These are phyloP conservation scores for Mycena citricolor DNA, from an alignment of 1,284 basidiomycete genomes.

Conservation along the genomic window DNA sequence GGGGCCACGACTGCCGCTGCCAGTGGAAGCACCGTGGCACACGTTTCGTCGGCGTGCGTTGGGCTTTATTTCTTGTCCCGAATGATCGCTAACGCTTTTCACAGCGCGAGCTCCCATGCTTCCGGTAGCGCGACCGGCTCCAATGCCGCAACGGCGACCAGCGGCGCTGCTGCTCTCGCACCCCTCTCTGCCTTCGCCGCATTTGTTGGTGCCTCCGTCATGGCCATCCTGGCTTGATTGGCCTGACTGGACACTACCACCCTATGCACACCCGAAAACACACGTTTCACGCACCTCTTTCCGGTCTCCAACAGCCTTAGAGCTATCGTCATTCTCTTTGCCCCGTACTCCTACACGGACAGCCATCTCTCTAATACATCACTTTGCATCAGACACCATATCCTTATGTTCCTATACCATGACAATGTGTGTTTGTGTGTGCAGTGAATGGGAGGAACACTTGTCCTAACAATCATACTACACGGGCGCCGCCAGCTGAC, in stretches of 20 bases:
- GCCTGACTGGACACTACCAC: too few species aligned
- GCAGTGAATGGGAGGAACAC: too few species aligned
- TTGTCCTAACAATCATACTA: too few species aligned
- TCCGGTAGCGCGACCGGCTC: slow-evolving; percentile 18
- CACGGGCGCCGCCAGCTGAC: too few species aligned
- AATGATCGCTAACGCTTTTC: not conserved
- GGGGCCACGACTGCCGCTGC: slow-evolving; percentile 23
- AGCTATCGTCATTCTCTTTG: slow-evolving; percentile 23
- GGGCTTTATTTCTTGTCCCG: not conserved
- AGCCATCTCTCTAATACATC: slow-evolving; percentile 17
- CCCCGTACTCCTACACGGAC: slow-evolving; percentile 15
- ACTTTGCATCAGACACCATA: too few species aligned
- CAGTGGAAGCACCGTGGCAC: slow-evolving; percentile 11
- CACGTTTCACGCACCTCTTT: slow-evolving; percentile 3
- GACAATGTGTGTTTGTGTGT: too few species aligned
- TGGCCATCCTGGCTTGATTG: slow-evolving; percentile 48
- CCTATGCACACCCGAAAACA: too few species aligned
- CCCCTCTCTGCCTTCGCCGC: slow-evolving; percentile 23
- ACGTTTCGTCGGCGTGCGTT: slow-evolving; percentile 8
- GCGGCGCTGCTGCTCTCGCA: slow-evolving; percentile 23
- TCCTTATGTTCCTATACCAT: too few species aligned
- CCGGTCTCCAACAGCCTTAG: slow-evolving; percentile 10
- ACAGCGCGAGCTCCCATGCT: not conserved
- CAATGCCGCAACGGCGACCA: slow-evolving; percentile 23
- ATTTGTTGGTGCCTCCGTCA: slow-evolving; percentile 42